Evolutionary conservation across 2,329 filamentous ascomycete species (phyloP), one percentile per base, ranked within the genome.

Genomic region (Aspergillus uvarum): DNA sequence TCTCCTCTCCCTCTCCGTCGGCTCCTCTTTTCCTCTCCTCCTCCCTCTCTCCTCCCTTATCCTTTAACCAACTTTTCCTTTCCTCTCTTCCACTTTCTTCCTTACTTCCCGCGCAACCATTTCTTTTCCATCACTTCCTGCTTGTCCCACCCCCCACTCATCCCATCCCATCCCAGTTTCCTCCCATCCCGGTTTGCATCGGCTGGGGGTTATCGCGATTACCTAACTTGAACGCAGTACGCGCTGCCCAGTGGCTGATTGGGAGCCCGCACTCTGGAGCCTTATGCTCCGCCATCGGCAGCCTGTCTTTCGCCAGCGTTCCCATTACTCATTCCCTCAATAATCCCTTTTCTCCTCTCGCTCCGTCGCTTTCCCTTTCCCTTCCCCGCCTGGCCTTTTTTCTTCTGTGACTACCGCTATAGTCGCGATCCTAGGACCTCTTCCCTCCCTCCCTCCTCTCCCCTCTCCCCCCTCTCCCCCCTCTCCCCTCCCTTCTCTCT

Each of bases 241-340:
- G 53, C 61, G 56, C 59, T 51, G 55, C 54, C 59, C 59, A 61
- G 59, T 65, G 65, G 63, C 63, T 61, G 57, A 60, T 58, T 44
- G 26, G 60, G 53, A 64, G 61, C 59, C 65, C 65, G 63, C 65
- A 59, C 60, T 60, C 60, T 66, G 60, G 61, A 62, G 63, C 65
- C 63, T 62, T 54, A 63, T 53, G 58, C 61, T 67, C 65, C 65
- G 65, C 65, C 65, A 65, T 67, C 65, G 64, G 64, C 63, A 59
- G 51, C 65, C 59, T 63, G 51, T 63, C 62, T 54, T 58, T 56
- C 54, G 53, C 56, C 63, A 63, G 49, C 56, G 54, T 59, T 62
- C 59, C 26, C 56, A 61, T 64, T 63, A 64, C 62, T 65, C 65
- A 62, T 66, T 59, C 49, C 53, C 54, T 54, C 42, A 48, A 61